Evolutionary conservation across 441 rosid species (phyloP).

Genomic region (Pelargonium cotyledonis): DNA sequence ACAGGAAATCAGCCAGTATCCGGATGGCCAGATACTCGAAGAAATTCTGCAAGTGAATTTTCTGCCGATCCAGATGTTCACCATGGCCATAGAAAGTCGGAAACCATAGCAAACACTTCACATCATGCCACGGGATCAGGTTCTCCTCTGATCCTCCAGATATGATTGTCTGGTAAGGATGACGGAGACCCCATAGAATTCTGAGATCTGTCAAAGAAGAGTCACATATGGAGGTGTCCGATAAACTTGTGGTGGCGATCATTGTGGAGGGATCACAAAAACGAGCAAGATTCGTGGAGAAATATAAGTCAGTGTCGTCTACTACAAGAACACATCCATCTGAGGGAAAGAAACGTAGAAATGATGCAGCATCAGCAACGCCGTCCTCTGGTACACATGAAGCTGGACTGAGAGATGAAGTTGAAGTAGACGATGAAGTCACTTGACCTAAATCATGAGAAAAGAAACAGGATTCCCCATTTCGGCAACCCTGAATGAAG

Average conservation of each 20-base stretch:
- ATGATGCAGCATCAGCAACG: slow-evolving; percentile 33
- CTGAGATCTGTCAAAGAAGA: slow-evolving; percentile 39
- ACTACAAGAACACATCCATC: slow-evolving; percentile 62
- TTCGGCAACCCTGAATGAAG: slow-evolving; percentile 80
- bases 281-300: slow-evolving; percentile 52
- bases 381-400: slow-evolving; percentile 57
- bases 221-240: slow-evolving; percentile 35
- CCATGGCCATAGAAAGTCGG: slow-evolving; percentile 43
- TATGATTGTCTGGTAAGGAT: slow-evolving; percentile 62
- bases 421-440: slow-evolving; percentile 21
- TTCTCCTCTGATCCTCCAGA: slow-evolving; percentile 31
- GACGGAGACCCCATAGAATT: slow-evolving; percentile 62
- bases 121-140: slow-evolving; percentile 63
- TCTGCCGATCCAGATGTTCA: slow-evolving; percentile 50
- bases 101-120: slow-evolving; percentile 66
- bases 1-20: slow-evolving; percentile 48
- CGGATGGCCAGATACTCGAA: slow-evolving; percentile 71
- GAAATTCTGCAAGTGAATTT: slow-evolving; percentile 45
- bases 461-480: slow-evolving; percentile 59
- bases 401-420: slow-evolving; percentile 24
- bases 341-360: slow-evolving; percentile 47
- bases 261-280: slow-evolving; percentile 48
- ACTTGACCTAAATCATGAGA: slow-evolving; percentile 48
- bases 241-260: slow-evolving; percentile 52
- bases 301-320: slow-evolving; percentile 58